Percentiles rank a stretch among this genome's conserved stretches.
Conservation (phyloP, 306 rosid genomes). For the Psophocarpus tetragonolobus region DNA sequence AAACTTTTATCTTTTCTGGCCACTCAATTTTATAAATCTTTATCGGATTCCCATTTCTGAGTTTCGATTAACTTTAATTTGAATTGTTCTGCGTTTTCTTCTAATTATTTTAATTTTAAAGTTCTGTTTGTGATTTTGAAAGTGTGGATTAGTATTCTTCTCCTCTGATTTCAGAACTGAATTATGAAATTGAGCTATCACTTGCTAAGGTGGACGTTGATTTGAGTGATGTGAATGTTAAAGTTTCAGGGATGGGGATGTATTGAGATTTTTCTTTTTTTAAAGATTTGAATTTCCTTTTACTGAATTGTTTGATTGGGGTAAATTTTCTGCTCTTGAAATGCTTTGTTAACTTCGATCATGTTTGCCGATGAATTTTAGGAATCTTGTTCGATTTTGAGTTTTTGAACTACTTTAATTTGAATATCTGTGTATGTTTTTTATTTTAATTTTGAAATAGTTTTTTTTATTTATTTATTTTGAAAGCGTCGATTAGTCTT, state of each 20-base stretch:
- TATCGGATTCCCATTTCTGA: not conserved
- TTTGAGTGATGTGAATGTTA: not conserved
- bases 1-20: not conserved
- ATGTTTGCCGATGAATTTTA: too few relatives aligned
- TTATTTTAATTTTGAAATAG: too few relatives aligned
- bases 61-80: slow-evolving; percentile 14
- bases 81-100: not conserved
- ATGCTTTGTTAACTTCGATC: too few relatives aligned
- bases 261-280: not conserved
- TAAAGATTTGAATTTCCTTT: not conserved
- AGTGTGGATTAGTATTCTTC: not conserved
- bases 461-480: too few relatives aligned
- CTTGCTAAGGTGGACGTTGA: not conserved
- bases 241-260: not conserved
- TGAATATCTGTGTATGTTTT: too few relatives aligned
- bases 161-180: not conserved
- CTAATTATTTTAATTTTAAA: not conserved
- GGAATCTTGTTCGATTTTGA: too few relatives aligned
- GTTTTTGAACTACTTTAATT: too few relatives aligned
- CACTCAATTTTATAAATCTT: not conserved
- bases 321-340: too few relatives aligned
- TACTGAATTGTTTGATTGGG: not conserved
- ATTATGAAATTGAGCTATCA: not conserved
- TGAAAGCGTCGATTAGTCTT: too few relatives aligned
- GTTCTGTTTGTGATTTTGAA: not conserved